Evolutionary conservation across 179 eudicot genomes (phyloP).

Genomic region (Silene coronaria): DNA sequence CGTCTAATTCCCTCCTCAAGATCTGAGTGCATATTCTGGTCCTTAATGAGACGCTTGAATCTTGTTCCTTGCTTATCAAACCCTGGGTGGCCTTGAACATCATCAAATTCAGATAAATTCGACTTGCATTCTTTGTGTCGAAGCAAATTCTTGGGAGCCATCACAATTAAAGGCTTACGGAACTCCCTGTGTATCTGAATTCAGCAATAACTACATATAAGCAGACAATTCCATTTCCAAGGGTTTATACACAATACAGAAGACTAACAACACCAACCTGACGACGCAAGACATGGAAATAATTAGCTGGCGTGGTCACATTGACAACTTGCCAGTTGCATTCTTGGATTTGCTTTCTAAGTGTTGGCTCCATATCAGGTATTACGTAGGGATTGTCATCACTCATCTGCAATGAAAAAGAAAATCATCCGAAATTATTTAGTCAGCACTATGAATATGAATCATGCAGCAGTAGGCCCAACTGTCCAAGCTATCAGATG

Average conservation of each 20-base stretch:
- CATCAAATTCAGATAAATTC: slow-evolving; percentile 41
- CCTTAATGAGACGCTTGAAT: slow-evolving; percentile 39
- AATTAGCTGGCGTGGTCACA: slow-evolving; percentile 49
- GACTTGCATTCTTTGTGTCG: slow-evolving; percentile 45
- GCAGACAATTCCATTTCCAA: too few relatives aligned
- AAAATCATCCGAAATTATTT: too few relatives aligned
- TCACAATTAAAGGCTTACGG: slow-evolving; percentile 49
- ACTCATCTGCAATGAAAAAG: slow-evolving; percentile 39
- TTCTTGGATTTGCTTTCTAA: slow-evolving; percentile 42
- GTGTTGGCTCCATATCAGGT: slow-evolving; percentile 48
- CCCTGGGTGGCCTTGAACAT: slow-evolving; percentile 38
- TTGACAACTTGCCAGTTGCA: slow-evolving; percentile 54
- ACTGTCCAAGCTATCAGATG: too few relatives aligned
- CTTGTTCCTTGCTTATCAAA: slow-evolving; percentile 42
- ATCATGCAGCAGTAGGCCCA: too few relatives aligned
- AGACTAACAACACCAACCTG: slow-evolving; percentile 30
- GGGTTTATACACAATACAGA: too few relatives aligned
- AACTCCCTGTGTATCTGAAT: slow-evolving; percentile 46
- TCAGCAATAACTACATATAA: too few relatives aligned
- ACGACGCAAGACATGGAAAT: slow-evolving; percentile 50
- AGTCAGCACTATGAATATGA: too few relatives aligned
- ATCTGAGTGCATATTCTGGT: slow-evolving; percentile 40
- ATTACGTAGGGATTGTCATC: slow-evolving; percentile 45
- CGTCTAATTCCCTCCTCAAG: slow-evolving; percentile 36
- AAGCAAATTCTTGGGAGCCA: slow-evolving; percentile 40